phyloP scores from a whole-genome alignment of 192 early-diverging fungal species.

The Thamnidium elegans region DNA sequence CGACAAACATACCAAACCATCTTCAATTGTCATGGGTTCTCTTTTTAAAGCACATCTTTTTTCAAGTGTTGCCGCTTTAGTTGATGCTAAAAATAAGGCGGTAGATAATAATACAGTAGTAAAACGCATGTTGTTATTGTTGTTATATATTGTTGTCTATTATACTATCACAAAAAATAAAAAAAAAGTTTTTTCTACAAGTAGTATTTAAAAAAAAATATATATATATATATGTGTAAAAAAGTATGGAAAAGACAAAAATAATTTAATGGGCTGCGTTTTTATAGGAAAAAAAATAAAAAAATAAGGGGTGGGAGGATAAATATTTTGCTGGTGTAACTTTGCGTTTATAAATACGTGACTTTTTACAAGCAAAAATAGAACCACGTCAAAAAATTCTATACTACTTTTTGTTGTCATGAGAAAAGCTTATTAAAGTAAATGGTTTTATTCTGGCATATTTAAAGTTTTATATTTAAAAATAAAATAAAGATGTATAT shows the following conservation, averaged over 20 bases:
- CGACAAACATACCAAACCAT: conserved; percentile 28
- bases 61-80: conserved; percentile 12
- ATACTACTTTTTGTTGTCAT: too few relatives aligned
- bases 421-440: too few relatives aligned
- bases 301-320: background rate
- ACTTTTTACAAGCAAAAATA: too few relatives aligned
- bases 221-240: too few relatives aligned
- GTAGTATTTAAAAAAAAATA: conserved; percentile 5
- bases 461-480: too few relatives aligned
- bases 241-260: conserved; percentile 2
- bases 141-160: conserved; percentile 1
- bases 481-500: too few relatives aligned
- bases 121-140: background rate
- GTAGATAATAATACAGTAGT: conserved; percentile 17
- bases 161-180: conserved; percentile 2
- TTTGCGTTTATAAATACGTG: too few relatives aligned
- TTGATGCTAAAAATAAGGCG: background rate
- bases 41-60: conserved; percentile 21
- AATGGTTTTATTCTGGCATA: too few relatives aligned
- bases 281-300: conserved; percentile 13
- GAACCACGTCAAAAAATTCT: too few relatives aligned
- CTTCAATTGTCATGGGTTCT: conserved; percentile 25
- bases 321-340: conserved; percentile 5
- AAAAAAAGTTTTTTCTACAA: conserved; percentile 1
- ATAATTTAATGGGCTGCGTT: background rate